A percentile compares a stretch with the other conserved stretches of the same genome.
Conservation (phyloP, 257 asterid genomes). For the Penstemon newberryi region DNA sequence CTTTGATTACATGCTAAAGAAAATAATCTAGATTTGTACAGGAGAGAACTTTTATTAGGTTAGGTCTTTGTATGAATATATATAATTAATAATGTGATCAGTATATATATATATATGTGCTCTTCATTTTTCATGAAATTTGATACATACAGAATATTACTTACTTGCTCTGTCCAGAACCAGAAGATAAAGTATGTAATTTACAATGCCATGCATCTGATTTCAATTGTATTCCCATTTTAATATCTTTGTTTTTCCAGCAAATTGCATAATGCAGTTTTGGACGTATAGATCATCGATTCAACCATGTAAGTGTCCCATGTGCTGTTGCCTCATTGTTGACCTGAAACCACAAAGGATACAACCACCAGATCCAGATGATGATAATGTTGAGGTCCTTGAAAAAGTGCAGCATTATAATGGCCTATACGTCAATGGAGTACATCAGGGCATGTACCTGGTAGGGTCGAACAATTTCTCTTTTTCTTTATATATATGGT, state of each 20-base stretch:
- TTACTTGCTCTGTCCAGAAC: no score
- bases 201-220: no score
- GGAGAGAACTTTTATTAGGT: no score
- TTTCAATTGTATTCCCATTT: no score
- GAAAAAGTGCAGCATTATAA: constrained; percentile 50
- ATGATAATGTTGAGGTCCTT: constrained; percentile 38
- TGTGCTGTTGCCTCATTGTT: constrained; percentile 49
- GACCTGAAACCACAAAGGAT: constrained; percentile 49
- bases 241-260: constrained; percentile 30
- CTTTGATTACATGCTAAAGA: no score
- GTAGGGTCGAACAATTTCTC: constrained; percentile 32
- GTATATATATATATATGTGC: background rate
- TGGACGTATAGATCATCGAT: constrained; percentile 56
- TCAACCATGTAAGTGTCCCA: constrained; percentile 63
- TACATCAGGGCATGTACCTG: constrained; percentile 32
- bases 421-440: constrained; percentile 45
- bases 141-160: background rate
- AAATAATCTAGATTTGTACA: no score
- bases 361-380: constrained; percentile 25
- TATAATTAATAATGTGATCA: background rate
- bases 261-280: constrained; percentile 56
- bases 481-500: background rate
- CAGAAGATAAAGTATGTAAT: no score
- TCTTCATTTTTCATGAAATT: background rate
- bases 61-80: no score